Evolutionary conservation across 208 protist genomes (phyloP).

Genomic region (Crithidia expoeki): DNA sequence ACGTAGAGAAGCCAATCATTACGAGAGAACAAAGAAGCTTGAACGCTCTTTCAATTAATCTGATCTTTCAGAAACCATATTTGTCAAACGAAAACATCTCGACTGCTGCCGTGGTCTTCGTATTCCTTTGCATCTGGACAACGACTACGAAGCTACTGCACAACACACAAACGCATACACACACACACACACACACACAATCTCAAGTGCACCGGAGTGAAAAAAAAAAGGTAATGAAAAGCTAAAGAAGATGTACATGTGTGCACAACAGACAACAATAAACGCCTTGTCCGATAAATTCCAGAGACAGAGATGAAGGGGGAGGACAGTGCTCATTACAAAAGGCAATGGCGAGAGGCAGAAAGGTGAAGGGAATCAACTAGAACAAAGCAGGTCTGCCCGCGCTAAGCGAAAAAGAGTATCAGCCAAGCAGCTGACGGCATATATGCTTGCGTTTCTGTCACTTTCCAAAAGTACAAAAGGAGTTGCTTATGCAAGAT

Average conservation of each 20-base stretch:
- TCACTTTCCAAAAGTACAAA: not conserved
- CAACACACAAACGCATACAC: not conserved
- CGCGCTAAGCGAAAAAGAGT: slow-evolving; percentile 5
- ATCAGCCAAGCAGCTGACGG: slow-evolving; percentile 3
- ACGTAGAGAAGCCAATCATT: not conserved
- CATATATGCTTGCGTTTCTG: not conserved
- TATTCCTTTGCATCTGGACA: slow-evolving; percentile 4
- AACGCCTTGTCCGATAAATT: not conserved
- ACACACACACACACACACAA: not conserved
- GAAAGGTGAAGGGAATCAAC: not conserved
- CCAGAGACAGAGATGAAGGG: not conserved
- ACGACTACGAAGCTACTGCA: not conserved
- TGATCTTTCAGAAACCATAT: not conserved
- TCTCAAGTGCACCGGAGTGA: not conserved
- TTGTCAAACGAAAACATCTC: slow-evolving; percentile 6
- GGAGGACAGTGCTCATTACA: no score
- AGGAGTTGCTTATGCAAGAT: not conserved
- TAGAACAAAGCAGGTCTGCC: no score
- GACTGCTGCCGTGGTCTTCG: not conserved
- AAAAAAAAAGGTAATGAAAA: slow-evolving; percentile 3
- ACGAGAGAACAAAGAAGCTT: slow-evolving; percentile 15
- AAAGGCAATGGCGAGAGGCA: not conserved
- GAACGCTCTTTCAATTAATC: slow-evolving; percentile 8
- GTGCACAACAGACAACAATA: not conserved
- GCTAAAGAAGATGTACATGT: not conserved